phyloP scores from a whole-genome alignment of 2,329 filamentous ascomycete species.

The Colletotrichum costaricense region DNA sequence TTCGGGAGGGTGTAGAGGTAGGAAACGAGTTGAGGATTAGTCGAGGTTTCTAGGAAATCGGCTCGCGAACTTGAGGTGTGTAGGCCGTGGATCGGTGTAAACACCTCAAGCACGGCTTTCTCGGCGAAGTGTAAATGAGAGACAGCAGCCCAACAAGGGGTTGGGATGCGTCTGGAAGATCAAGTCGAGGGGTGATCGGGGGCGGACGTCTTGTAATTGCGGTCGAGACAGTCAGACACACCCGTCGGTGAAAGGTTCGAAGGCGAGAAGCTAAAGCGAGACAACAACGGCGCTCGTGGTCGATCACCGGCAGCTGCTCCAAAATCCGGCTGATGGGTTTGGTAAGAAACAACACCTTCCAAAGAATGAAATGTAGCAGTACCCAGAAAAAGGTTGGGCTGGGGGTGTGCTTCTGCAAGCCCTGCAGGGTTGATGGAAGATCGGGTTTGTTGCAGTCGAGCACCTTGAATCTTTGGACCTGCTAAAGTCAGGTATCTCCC shows the following conservation, averaged over 20 bases:
- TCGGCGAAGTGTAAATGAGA: slow-evolving; percentile 1
- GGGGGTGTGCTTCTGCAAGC: slow-evolving; percentile 20
- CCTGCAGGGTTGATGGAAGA: slow-evolving; percentile 25
- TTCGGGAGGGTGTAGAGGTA: not conserved
- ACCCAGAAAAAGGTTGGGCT: not conserved
- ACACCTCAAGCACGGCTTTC: slow-evolving; percentile 1
- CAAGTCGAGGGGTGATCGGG: not conserved
- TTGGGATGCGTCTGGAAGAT: not conserved
- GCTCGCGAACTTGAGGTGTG: not conserved
- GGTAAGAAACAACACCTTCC: not conserved
- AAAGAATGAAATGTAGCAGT: not conserved
- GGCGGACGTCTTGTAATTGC: not conserved
- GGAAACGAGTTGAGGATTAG: not conserved
- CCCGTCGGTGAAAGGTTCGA: not conserved
- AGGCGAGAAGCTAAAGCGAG: slow-evolving; percentile 8
- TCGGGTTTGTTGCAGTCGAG: slow-evolving; percentile 12
- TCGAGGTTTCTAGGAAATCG: not conserved
- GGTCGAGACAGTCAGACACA: not conserved
- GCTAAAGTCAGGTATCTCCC: not conserved
- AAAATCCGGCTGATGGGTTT: not conserved
- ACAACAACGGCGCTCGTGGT: slow-evolving; percentile 8
- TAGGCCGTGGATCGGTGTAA: not conserved
- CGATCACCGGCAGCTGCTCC: not conserved
- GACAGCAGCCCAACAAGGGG: slow-evolving; percentile 11
- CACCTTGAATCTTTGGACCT: slow-evolving; percentile 1